Evolutionary conservation across 495 filamentous ascomycete species (phyloP), one percentile per base, ranked within the genome.

Genomic region (Cercophora newfieldiana): DNA sequence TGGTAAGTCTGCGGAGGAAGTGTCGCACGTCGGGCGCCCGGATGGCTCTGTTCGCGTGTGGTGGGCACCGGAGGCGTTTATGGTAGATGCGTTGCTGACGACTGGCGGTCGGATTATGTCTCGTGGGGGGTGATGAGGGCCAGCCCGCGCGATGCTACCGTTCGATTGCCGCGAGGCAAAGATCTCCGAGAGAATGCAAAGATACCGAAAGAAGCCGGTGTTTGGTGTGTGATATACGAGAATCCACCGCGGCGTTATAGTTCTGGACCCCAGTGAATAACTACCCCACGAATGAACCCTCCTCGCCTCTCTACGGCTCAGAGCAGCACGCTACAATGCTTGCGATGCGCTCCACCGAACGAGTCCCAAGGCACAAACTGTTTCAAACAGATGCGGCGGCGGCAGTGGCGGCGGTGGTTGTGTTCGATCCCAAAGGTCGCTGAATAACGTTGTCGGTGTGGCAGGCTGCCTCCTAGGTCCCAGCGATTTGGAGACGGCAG

Each of bases 21-120:
- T 63, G 50, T 71, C 54, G 51, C 58, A 63, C 51, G 12, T 37
- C 47, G 25, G 33, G 44, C 19, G 25, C 25, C n/a, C 33, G 21
- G 55, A 62, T 61, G 31, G 19, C 29, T 56, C 28, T 61, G 55
- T 54, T 33, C 44, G 47, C 2, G 50, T 54, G 51, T 65, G 54
- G 5, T 28, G 30, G 25, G n/a, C n/a, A 31, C 63, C 33, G 8
- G 26, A n/a, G 6, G 16, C 7, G 24, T 37, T 44, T 16, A 44
- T 8, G 33, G 22, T 24, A n/a, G 18, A 49, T 47, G 12, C 5
- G 16, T 29, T 7, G 50, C 19, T 28, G n/a, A 26, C 44, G 10
- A 64, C 24, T 59, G 53, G 56, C 33, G 47, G 44, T 25, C 55
- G 47, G 25, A 48, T 55, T 19, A 22, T 1, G 50, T 29, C 26